Conservation (phyloP, 345 rosid species). For the Balakata baccata region DNA sequence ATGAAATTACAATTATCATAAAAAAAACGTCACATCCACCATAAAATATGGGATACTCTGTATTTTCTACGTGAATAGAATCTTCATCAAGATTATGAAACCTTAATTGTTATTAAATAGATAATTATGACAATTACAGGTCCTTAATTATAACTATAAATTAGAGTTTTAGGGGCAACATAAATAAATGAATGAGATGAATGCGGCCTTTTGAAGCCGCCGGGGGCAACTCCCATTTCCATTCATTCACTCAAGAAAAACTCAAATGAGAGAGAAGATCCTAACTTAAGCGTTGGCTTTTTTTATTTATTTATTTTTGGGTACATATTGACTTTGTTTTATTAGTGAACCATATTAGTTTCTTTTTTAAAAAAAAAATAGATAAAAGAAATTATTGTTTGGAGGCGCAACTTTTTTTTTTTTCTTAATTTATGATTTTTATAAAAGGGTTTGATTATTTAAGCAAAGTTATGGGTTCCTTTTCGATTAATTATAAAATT, state of each 20-base stretch:
- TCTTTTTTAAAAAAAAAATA: not conserved
- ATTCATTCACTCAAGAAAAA: no score
- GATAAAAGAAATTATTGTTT: not conserved
- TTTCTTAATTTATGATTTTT: no score
- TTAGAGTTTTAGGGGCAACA: not conserved
- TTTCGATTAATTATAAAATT: not conserved
- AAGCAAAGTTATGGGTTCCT: no score
- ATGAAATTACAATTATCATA: not conserved
- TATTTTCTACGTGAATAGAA: not conserved
- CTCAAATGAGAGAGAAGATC: not conserved
- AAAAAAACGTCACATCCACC: not conserved
- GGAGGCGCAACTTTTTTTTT: not conserved
- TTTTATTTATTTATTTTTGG: no score
- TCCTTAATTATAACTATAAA: not conserved
- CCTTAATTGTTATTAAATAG: not conserved
- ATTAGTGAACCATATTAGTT: no score
- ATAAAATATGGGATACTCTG: not conserved
- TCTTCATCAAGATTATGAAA: not conserved
- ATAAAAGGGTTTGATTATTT: no score
- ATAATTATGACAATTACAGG: not conserved
- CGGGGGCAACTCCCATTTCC: not conserved
- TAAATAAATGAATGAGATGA: not conserved
- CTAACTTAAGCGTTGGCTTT: not conserved
- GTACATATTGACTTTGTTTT: no score
- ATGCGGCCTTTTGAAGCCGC: constrained; percentile 7